phyloP scores from a whole-genome alignment of 768 basidiomycete genomes.

The Gloeostereum incarnatum region DNA sequence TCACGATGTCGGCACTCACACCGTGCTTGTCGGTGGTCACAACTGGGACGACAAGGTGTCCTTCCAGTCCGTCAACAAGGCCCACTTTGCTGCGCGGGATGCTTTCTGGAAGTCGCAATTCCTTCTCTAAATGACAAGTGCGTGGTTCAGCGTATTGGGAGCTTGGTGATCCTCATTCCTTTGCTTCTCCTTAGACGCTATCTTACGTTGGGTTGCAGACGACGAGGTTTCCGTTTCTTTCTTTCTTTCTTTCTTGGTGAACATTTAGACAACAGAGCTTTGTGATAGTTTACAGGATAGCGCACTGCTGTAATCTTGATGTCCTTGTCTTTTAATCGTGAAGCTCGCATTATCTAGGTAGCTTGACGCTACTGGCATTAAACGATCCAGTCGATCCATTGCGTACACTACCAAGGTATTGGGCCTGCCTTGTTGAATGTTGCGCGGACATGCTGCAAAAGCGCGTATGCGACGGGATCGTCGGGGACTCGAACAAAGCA shows the following conservation, averaged over 20 bases:
- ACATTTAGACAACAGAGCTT: no score
- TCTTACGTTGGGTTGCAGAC: not conserved
- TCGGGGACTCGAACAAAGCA: no score
- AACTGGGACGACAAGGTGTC: slow-evolving; percentile 19
- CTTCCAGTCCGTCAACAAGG: slow-evolving; percentile 14
- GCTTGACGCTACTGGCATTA: no score
- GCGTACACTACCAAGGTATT: no score
- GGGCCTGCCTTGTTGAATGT: no score
- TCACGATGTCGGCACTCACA: slow-evolving; percentile 17
- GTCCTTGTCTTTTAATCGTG: no score
- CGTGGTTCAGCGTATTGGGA: not conserved
- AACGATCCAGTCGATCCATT: no score
- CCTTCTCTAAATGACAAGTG: not conserved
- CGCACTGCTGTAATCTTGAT: no score
- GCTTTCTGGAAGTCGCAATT: slow-evolving; percentile 5
- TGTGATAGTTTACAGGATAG: no score
- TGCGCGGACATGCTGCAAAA: no score
- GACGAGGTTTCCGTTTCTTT: not conserved
- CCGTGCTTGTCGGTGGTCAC: slow-evolving; percentile 14
- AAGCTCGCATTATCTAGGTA: no score
- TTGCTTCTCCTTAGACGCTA: not conserved
- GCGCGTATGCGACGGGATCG: no score
- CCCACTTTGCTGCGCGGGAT: slow-evolving; percentile 11
- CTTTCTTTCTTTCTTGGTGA: not conserved
- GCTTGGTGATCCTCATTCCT: not conserved